These are phyloP conservation scores for Fusarium mexicanum DNA, from an alignment of 2,329 filamentous ascomycete genomes.

Conservation along the genomic window DNA sequence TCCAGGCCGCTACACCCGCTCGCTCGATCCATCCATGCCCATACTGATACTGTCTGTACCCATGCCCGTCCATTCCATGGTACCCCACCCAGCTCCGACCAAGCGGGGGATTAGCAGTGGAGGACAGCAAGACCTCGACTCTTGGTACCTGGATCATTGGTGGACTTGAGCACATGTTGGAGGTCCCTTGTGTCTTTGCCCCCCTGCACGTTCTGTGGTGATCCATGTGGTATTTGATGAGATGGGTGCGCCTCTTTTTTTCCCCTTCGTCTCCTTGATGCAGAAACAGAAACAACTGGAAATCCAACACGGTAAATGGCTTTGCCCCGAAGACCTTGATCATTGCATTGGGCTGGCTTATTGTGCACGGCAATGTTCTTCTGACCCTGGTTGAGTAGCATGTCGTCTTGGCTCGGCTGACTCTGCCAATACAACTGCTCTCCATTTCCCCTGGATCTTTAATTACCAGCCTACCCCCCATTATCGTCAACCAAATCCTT, in stretches of 20 bases:
- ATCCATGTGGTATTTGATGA: conserved; percentile 23
- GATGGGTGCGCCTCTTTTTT: conserved; percentile 1
- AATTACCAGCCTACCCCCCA: conserved; percentile 16
- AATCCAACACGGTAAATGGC: not conserved
- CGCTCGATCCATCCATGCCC: not conserved
- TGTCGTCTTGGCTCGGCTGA: not conserved
- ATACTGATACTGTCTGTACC: not conserved
- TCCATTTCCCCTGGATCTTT: conserved; percentile 6
- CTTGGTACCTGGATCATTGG: conserved; percentile 37
- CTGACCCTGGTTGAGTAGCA: not conserved
- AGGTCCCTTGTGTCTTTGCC: conserved; percentile 28
- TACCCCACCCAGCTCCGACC: conserved; percentile 25
- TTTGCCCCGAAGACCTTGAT: not conserved
- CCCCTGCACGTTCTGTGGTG: not conserved
- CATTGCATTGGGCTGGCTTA: not conserved
- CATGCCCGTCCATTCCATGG: not conserved
- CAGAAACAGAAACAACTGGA: not conserved
- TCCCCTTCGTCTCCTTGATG: not conserved
- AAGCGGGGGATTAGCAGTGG: conserved; percentile 27
- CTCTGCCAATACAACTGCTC: not conserved
- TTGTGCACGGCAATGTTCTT: not conserved
- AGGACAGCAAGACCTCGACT: conserved; percentile 7
- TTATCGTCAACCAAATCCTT: conserved; percentile 5
- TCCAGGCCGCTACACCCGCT: conserved; percentile 29
- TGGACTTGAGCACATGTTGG: conserved; percentile 31